Evolutionary conservation across 768 basidiomycete species (phyloP).

Genomic region (Astraeus odoratus): DNA sequence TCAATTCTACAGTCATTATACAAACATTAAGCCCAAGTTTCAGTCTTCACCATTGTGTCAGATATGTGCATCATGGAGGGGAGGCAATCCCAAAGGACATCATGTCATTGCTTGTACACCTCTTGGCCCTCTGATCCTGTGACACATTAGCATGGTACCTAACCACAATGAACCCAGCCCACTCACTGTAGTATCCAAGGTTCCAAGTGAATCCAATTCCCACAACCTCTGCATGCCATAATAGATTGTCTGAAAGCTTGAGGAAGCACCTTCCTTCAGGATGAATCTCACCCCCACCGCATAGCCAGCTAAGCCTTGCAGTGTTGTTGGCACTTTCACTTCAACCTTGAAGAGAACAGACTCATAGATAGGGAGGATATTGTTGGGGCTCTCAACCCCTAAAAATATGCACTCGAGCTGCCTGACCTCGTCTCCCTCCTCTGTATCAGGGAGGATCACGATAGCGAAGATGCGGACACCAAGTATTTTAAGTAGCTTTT

Average conservation of each 20-base stretch:
- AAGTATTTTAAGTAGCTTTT: slow-evolving; percentile 62
- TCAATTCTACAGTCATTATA: too few species aligned
- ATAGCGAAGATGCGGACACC: slow-evolving; percentile 66
- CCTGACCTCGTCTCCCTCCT: slow-evolving; percentile 54
- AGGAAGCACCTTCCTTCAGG: slow-evolving; percentile 82
- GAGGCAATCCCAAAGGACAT: too few species aligned
- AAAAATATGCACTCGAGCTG: slow-evolving; percentile 73
- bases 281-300: slow-evolving; percentile 57
- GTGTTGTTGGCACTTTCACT: slow-evolving; percentile 38
- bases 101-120: too few species aligned
- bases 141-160: too few species aligned
- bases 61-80: too few species aligned
- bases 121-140: too few species aligned
- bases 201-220: slow-evolving; percentile 47
- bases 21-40: too few species aligned
- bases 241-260: slow-evolving; percentile 72
- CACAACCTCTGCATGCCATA: slow-evolving; percentile 60
- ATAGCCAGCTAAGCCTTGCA: slow-evolving; percentile 40
- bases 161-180: too few species aligned
- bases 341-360: slow-evolving; percentile 81
- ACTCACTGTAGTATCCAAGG: slow-evolving; percentile 3
- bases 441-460: slow-evolving; percentile 57
- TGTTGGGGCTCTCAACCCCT: slow-evolving; percentile 52
- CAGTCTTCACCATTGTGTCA: too few species aligned
- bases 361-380: slow-evolving; percentile 51